phyloP scores from a whole-genome alignment of 1,139 yeast species.

The Meyerozyma guilliermondii region DNA sequence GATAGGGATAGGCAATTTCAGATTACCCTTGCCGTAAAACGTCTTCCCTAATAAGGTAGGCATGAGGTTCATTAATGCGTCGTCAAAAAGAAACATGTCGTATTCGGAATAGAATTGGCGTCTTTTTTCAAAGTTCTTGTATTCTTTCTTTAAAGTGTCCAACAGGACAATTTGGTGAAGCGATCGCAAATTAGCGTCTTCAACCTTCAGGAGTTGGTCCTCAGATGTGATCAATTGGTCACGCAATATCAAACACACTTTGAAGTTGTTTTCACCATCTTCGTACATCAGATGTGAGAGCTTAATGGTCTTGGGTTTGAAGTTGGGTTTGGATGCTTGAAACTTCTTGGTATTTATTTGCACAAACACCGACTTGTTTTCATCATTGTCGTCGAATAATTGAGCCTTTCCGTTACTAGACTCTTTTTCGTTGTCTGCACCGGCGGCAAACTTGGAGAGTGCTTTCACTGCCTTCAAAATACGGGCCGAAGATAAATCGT shows the following conservation, averaged over 20 bases:
- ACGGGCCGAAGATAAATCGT: neutral
- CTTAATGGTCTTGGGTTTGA: conserved; percentile 67
- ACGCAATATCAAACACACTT: conserved; percentile 68
- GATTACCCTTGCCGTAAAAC: conserved; percentile 51
- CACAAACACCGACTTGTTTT: conserved; percentile 46
- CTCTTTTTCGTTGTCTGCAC: conserved; percentile 16
- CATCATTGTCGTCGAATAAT: conserved; percentile 51
- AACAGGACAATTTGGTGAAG: conserved; percentile 48
- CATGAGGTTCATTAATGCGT: conserved; percentile 69
- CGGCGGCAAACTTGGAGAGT: conserved; percentile 8
- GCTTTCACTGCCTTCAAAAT: neutral
- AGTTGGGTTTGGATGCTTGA: conserved; percentile 54
- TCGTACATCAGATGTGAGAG: conserved; percentile 47
- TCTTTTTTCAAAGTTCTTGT: conserved; percentile 65
- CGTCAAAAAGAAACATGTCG: conserved; percentile 81
- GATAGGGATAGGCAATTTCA: conserved; percentile 71
- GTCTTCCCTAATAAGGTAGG: conserved; percentile 81
- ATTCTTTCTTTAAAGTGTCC: conserved; percentile 58
- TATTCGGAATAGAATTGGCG: conserved; percentile 56
- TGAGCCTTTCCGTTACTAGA: conserved; percentile 23
- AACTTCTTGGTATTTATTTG: conserved; percentile 64
- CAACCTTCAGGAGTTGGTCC: conserved; percentile 57
- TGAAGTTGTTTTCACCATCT: conserved; percentile 34
- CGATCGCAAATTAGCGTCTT: conserved; percentile 46
- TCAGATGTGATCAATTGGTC: conserved; percentile 57